Percentiles rank a stretch among this genome's conserved stretches.
phyloP scores from a whole-genome alignment of 257 asterid species.

The Scutellaria galericulata region DNA sequence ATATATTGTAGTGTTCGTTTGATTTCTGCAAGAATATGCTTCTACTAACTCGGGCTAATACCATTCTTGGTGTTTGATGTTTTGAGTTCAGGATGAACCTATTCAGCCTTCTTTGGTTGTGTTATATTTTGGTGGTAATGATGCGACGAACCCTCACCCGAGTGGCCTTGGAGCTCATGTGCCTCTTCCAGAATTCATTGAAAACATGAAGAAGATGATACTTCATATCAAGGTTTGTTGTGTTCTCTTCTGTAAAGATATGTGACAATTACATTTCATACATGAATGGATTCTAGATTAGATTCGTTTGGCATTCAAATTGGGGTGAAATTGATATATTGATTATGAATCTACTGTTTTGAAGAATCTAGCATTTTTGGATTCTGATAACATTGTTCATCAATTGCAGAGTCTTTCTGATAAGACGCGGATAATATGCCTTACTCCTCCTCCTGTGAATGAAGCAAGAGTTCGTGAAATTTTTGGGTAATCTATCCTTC shows the following conservation, averaged over 20 bases:
- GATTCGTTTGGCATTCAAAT: too few species aligned
- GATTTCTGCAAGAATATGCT: not conserved
- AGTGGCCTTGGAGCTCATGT: constrained; percentile 61
- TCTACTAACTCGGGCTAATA: constrained; percentile 8
- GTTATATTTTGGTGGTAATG: constrained; percentile 73
- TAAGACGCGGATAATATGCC: constrained; percentile 67
- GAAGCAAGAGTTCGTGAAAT: constrained; percentile 53
- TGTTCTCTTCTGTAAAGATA: not conserved
- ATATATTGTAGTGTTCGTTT: not conserved
- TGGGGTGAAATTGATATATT: too few species aligned
- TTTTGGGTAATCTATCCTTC: constrained; percentile 49
- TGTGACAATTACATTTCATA: too few species aligned
- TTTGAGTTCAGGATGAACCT: constrained; percentile 51
- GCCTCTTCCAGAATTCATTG: constrained; percentile 65
- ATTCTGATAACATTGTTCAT: constrained; percentile 25
- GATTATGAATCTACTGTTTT: too few species aligned
- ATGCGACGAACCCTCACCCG: constrained; percentile 54
- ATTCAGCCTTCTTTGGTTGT: constrained; percentile 69
- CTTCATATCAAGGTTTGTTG: constrained; percentile 56
- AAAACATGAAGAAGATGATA: constrained; percentile 62
- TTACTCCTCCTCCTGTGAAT: constrained; percentile 72
- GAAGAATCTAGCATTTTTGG: too few species aligned
- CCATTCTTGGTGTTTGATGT: not conserved
- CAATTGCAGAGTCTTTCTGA: constrained; percentile 70
- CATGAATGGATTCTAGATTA: too few species aligned